phyloP scores from a whole-genome alignment of 2,329 filamentous ascomycete genomes.

The Neofusicoccum umdonicola region DNA sequence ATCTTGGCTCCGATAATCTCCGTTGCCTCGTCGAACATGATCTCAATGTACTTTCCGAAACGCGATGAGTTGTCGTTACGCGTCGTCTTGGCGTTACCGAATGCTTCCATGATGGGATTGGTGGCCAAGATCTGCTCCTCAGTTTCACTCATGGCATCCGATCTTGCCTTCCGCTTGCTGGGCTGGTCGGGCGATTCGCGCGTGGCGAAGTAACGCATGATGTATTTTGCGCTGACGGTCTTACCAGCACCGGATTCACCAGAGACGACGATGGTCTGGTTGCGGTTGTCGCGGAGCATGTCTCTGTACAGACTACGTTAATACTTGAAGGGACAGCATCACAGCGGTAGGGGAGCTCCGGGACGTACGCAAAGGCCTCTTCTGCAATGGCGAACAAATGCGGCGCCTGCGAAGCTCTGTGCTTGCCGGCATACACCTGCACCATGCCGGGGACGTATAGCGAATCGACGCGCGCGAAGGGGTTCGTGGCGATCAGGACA shows the following conservation, averaged over 20 bases:
- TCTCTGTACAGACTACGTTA: slow-evolving; percentile 57
- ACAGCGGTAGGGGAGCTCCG: background rate
- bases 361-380: slow-evolving; percentile 87
- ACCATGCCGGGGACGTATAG: slow-evolving; percentile 99
- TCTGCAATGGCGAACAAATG: slow-evolving; percentile 99
- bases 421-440: slow-evolving; percentile 97
- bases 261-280: slow-evolving; percentile 98
- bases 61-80: slow-evolving; percentile 98
- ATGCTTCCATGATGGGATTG: slow-evolving; percentile 99
- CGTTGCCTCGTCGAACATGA: slow-evolving; percentile 94
- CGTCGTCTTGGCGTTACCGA: slow-evolving; percentile 99
- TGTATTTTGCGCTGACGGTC: slow-evolving; percentile 99
- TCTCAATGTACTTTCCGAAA: slow-evolving; percentile 99
- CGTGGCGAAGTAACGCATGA: slow-evolving; percentile 99
- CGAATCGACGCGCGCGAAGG: slow-evolving; percentile 94
- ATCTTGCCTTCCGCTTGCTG: slow-evolving; percentile 71
- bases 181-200: slow-evolving; percentile 90
- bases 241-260: slow-evolving; percentile 98
- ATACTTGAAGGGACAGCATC: background rate
- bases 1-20: slow-evolving; percentile 99
- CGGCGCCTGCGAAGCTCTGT: slow-evolving; percentile 92
- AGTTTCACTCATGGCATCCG: slow-evolving; percentile 88
- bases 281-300: slow-evolving; percentile 93
- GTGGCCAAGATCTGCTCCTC: slow-evolving; percentile 98
- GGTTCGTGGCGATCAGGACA: slow-evolving; percentile 96